Conservation (phyloP, 768 basidiomycete species). For the Trametes sanguinea region DNA sequence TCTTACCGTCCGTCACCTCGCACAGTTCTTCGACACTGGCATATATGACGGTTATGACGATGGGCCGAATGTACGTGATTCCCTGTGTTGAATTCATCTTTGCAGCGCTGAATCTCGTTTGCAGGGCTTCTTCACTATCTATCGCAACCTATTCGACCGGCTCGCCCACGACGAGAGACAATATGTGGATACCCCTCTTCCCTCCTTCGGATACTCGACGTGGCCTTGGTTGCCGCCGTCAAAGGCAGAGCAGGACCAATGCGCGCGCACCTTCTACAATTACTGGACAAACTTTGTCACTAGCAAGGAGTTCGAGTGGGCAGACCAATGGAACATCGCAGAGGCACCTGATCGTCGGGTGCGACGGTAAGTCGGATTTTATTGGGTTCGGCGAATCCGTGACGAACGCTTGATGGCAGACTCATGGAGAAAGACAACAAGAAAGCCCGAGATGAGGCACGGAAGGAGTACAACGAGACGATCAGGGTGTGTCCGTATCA, state of each 20-base stretch:
- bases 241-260: constrained; percentile 47
- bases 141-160: constrained; percentile 82
- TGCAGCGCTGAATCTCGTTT: not conserved
- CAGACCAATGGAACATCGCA: constrained; percentile 76
- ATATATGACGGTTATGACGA: constrained; percentile 71
- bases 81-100: not conserved
- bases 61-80: constrained; percentile 50
- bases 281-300: constrained; percentile 88
- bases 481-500: constrained; percentile 61
- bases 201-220: constrained; percentile 78
- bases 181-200: constrained; percentile 56
- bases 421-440: constrained; percentile 97
- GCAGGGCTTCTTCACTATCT: constrained; percentile 90
- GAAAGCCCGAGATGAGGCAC: constrained; percentile 83
- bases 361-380: constrained; percentile 55
- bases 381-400: not conserved
- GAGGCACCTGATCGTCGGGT: constrained; percentile 88
- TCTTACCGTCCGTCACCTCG: constrained; percentile 75
- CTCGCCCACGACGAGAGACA: constrained; percentile 78
- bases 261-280: constrained; percentile 76
- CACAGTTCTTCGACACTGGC: constrained; percentile 79
- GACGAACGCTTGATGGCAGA: constrained; percentile 38
- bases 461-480: constrained; percentile 90
- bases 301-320: constrained; percentile 86
- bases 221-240: constrained; percentile 67